Base-by-base conservation (phyloP, 345 rosid genomes). In the Iberis pinnata region DNA sequence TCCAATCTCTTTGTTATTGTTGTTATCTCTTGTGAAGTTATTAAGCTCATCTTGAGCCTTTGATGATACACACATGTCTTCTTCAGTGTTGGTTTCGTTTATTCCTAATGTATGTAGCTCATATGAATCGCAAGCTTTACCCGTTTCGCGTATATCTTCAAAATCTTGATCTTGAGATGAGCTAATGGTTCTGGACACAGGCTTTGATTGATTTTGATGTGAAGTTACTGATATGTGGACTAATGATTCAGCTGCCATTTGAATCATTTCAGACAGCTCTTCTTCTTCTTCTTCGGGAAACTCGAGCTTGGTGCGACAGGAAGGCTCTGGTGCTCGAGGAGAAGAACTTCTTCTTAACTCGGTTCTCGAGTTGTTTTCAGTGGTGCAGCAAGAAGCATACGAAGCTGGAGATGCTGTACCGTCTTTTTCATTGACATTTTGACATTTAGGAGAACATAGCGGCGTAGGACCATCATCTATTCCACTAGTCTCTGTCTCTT, bases 201-300 rank as follows among this genome's bases (percentile, higher is more conserved):
- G 18, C 3, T 46, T 37, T 9, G 18, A 17, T 47, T 25, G 9
- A 0, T 40, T 20, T 27, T 50, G 58, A 15, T 16, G 3, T 3
- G 35, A 31, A 17, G 9, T 9, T 2, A 27, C 9, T 27, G 79
- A 78, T 11, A 81, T 56, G 18, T 45, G 55, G 36, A 81, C 14
- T 42, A 84, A 84, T 27, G 73, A 72, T 61, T 81, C 76, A 4
- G 93, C 93, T 50, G 93, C 93, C 3, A 33, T 43, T 52, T 60
- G 67, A 41, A 71, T 69, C 8, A 45, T 49, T 69, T 58, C 68
- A 33, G 44, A 37, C 4, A 6, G 25, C 24, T 65, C 64, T 52
- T 69, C 36, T 32, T 32, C 37, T 5, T 12, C 7, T 12, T 9
- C 7, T 9, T 33, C 37, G 3, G 37, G 37, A 32, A 32, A 32